These are phyloP conservation scores for Fusarium annulatum DNA, from an alignment of 2,329 filamentous ascomycete genomes.

Conservation along the genomic window DNA sequence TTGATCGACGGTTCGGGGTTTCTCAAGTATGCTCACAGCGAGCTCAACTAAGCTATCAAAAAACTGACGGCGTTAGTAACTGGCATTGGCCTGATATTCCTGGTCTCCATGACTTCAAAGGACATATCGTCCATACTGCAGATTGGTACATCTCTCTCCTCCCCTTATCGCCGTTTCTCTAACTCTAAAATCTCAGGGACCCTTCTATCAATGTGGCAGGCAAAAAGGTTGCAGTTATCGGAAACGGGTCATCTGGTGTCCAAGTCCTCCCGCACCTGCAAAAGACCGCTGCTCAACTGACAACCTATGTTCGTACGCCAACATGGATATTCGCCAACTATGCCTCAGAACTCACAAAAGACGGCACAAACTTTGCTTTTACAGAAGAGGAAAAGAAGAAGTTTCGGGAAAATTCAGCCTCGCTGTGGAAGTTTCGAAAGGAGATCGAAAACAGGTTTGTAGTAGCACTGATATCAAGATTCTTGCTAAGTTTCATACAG, in stretches of 20 bases:
- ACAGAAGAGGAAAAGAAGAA: background rate
- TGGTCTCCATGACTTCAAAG: slow-evolving; percentile 61
- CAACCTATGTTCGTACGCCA: background rate
- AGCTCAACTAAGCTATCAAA: accelerated
- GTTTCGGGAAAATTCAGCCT: background rate
- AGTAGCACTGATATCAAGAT: background rate
- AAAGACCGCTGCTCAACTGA: background rate
- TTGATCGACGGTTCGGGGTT: background rate
- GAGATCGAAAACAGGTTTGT: background rate
- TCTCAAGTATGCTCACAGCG: background rate
- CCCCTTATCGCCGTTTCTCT: background rate
- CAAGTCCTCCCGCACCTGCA: background rate
- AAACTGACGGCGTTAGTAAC: background rate
- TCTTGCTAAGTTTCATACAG: background rate
- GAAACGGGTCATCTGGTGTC: slow-evolving; percentile 62
- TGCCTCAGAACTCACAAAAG: background rate
- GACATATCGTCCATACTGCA: slow-evolving; percentile 62
- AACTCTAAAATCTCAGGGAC: background rate
- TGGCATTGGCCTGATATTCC: slow-evolving; percentile 59
- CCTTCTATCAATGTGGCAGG: slow-evolving; percentile 51
- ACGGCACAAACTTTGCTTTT: background rate
- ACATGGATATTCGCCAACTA: slow-evolving; percentile 3
- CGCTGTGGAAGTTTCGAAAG: background rate
- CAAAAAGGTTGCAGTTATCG: slow-evolving; percentile 62
- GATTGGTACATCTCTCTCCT: background rate